Evolutionary conservation across 306 rosid species (phyloP).

Genomic region (Acmispon strigosus): DNA sequence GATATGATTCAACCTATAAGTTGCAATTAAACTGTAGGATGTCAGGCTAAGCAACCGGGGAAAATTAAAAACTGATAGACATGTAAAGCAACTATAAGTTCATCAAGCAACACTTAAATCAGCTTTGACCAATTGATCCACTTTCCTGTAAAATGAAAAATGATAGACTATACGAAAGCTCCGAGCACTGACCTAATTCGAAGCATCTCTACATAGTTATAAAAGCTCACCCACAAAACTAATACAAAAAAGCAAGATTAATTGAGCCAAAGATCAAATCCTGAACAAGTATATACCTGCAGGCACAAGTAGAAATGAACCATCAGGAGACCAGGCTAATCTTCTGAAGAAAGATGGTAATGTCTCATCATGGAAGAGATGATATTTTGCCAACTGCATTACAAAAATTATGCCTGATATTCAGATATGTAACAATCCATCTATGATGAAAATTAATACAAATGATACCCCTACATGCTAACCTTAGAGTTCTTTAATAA

Average conservation of each 20-base stretch:
- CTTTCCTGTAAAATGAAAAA: slow-evolving; percentile 2
- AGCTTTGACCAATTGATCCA: slow-evolving; percentile 15
- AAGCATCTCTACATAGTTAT: not conserved
- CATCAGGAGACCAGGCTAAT: slow-evolving; percentile 96
- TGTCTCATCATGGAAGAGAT: slow-evolving; percentile 87
- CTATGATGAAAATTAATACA: not conserved
- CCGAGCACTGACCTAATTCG: not conserved
- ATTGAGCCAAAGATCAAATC: not conserved
- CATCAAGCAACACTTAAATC: not conserved
- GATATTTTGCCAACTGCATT: slow-evolving; percentile 60
- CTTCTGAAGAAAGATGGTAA: slow-evolving; percentile 95
- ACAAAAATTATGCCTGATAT: slow-evolving; percentile 16
- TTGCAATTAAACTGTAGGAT: slow-evolving; percentile 11
- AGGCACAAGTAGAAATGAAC: slow-evolving; percentile 83
- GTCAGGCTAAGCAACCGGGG: not conserved
- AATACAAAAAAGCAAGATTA: not conserved
- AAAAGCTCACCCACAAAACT: slow-evolving; percentile 9
- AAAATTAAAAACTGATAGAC: not conserved
- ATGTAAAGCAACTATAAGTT: not conserved
- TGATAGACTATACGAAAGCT: not conserved
- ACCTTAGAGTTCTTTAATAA: slow-evolving; percentile 66
- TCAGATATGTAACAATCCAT: slow-evolving; percentile 17
- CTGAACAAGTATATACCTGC: slow-evolving; percentile 56
- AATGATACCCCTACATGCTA: slow-evolving; percentile 7
- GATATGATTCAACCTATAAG: not conserved